Evolutionary conservation across 805 yeast species (phyloP), one percentile per base, ranked within the genome.

Genomic region (Cyberlindnera mississippiensis): DNA sequence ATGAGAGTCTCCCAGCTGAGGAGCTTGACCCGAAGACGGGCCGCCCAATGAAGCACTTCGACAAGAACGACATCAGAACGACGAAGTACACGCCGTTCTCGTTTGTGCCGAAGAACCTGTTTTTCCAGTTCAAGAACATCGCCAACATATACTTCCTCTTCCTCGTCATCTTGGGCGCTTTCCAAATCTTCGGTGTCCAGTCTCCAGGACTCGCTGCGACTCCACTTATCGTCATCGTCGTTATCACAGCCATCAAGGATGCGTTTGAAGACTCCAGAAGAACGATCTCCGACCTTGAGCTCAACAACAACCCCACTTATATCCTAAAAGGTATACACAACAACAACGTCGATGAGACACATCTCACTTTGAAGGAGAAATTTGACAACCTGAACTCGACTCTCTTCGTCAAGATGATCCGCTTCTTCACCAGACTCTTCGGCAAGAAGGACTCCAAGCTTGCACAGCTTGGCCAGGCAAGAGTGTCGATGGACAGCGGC

Each of bases 31-130:
- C 38, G 19, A 46, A 44, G 41, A 44, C 45, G 7, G 47, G 47
- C 13, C 28, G 47, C 8, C 50, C 51, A 4, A 12, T 38, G 18
- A 37, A 40, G 14, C 29, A 15, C 10, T 48, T 39, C 17, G 49
- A 46, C 24, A 48, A 40, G 40, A 91, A 91, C 68, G 89, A 89
- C 60, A 86, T 91, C 51, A 78, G 97, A 67, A 89, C 98, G 0
- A 87, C 99, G 3, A 91, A 88, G 67, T 91, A 91, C 63, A 91
- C 97, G 2, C 96, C 98, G 6, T 59, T 93, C 35, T 71, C 88
- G 8, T 91, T 91, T 57, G 50, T 93, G 24, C 98, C 98, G 3
- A 89, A 89, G 61, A 89, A 91, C 64, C 62, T 91, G 36, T 62
- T 66, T 35, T 73, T 76, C 49, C 98, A 93, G 67, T 90, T 90